A percentile compares a stretch with the other conserved stretches of the same genome.
These are phyloP conservation scores for Tricholoma furcatifolium DNA, from an alignment of 768 basidiomycete species.

Conservation along the genomic window DNA sequence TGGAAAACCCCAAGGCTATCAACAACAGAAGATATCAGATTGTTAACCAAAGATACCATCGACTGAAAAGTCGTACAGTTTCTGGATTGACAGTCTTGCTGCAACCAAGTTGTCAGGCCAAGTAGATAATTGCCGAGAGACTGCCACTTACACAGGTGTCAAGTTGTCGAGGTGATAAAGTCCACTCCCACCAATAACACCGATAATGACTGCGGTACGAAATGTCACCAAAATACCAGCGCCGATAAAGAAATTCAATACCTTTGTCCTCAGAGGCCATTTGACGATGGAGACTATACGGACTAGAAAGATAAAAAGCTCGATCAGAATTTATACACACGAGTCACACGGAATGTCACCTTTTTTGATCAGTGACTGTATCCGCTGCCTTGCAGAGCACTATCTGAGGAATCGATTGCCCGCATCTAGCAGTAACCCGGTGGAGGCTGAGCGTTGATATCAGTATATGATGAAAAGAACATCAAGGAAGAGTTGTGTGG, in stretches of 20 bases:
- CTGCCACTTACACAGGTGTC: slow-evolving; percentile 68
- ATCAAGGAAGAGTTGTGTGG: too few relatives aligned
- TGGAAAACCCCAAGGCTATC: slow-evolving; percentile 90
- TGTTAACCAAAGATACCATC: neutral
- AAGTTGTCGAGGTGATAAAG: slow-evolving; percentile 93
- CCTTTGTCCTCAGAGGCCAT: slow-evolving; percentile 8
- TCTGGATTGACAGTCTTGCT: slow-evolving; percentile 78
- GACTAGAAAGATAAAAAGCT: too few relatives aligned
- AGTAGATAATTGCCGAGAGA: neutral
- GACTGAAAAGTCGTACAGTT: slow-evolving; percentile 52
- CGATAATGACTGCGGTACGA: slow-evolving; percentile 61
- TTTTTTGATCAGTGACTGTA: too few relatives aligned
- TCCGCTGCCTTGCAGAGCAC: too few relatives aligned
- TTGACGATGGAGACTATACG: neutral
- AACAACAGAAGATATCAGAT: neutral
- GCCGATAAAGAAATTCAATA: neutral
- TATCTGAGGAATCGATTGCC: too few relatives aligned
- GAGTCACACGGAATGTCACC: too few relatives aligned
- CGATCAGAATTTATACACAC: too few relatives aligned
- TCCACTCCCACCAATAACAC: slow-evolving; percentile 91
- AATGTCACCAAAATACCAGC: slow-evolving; percentile 19
- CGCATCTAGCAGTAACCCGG: too few relatives aligned
- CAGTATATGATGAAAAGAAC: too few relatives aligned
- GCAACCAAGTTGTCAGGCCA: neutral
- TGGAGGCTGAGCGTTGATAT: too few relatives aligned